These are phyloP conservation scores for Cutaneotrichosporon sp. DNA, from an alignment of 1,284 basidiomycete genomes.

Conservation along the genomic window DNA sequence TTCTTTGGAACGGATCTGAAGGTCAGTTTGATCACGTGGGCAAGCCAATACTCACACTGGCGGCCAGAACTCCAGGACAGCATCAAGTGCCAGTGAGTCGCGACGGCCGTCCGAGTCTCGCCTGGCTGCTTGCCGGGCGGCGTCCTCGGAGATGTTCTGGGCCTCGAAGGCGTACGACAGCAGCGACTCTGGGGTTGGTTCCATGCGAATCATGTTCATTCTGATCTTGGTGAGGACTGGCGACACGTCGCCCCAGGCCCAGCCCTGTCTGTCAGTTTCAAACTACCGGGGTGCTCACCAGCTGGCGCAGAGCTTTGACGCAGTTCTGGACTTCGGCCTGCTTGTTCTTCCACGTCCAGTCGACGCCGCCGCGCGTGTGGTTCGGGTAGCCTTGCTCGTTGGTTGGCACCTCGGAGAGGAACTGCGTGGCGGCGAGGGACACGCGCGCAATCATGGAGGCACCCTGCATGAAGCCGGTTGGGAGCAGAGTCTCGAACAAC, in stretches of 20 bases:
- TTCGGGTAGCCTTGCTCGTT: constrained; percentile 45
- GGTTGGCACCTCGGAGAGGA: constrained; percentile 39
- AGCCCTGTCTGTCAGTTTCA: constrained; percentile 13
- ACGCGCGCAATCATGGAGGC: constrained; percentile 34
- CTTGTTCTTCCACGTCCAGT: constrained; percentile 46
- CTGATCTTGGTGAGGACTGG: constrained; percentile 26
- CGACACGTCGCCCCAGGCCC: constrained; percentile 36
- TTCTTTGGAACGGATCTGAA: constrained; percentile 8
- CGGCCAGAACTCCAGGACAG: constrained; percentile 24
- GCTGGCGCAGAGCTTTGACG: constrained; percentile 37
- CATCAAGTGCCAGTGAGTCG: constrained; percentile 8
- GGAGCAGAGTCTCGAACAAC: constrained; percentile 6
- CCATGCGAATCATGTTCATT: constrained; percentile 32
- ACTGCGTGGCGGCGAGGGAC: constrained; percentile 30
- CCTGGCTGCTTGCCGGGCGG: neutral
- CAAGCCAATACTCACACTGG: constrained; percentile 21
- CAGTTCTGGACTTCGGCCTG: constrained; percentile 32
- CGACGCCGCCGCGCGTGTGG: constrained; percentile 40
- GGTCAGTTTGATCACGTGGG: no score
- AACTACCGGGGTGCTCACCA: constrained; percentile 27
- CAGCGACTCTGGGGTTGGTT: constrained; percentile 28
- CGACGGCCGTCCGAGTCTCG: constrained; percentile 5
- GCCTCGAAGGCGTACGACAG: constrained; percentile 8
- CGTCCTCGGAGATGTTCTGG: neutral
- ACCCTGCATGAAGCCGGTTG: constrained; percentile 3